Evolutionary conservation across 2,329 filamentous ascomycete species (phyloP).

Genomic region (Ophiostoma ulmi): DNA sequence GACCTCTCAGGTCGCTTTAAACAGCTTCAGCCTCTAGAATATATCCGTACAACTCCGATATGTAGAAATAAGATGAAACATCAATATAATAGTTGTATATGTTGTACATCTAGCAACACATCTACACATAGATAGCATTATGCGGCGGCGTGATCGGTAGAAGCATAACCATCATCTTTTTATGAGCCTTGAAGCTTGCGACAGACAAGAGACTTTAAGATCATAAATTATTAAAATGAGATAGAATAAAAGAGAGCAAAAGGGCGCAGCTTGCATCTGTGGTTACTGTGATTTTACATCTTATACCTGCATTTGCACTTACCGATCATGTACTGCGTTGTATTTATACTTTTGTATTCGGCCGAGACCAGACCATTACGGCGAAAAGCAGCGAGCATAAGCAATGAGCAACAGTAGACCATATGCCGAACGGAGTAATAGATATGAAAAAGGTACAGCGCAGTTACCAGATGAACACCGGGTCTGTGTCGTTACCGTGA

Average conservation of each 20-base stretch:
- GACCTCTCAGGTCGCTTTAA: background rate
- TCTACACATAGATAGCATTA: background rate
- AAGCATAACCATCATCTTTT: background rate
- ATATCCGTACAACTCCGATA: constrained; percentile 1
- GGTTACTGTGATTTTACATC: background rate
- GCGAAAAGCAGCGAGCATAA: background rate
- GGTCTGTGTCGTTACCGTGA: background rate
- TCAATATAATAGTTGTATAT: background rate
- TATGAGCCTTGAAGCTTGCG: background rate
- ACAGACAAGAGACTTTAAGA: background rate
- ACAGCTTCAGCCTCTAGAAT: constrained; percentile 3
- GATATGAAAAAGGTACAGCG: background rate
- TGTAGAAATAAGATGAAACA: background rate
- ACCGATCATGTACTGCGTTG: background rate
- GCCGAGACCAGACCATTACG: background rate
- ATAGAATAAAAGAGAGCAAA: background rate
- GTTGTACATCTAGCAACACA: background rate
- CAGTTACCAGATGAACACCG: background rate
- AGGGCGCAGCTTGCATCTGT: background rate
- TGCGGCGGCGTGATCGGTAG: background rate
- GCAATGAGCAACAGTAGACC: background rate
- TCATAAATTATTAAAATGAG: background rate
- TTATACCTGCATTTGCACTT: background rate
- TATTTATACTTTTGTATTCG: constrained; percentile 8
- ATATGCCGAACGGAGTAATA: background rate